Base-by-base conservation (phyloP, 305 asterid genomes). In the Fraxinus latifolia region DNA sequence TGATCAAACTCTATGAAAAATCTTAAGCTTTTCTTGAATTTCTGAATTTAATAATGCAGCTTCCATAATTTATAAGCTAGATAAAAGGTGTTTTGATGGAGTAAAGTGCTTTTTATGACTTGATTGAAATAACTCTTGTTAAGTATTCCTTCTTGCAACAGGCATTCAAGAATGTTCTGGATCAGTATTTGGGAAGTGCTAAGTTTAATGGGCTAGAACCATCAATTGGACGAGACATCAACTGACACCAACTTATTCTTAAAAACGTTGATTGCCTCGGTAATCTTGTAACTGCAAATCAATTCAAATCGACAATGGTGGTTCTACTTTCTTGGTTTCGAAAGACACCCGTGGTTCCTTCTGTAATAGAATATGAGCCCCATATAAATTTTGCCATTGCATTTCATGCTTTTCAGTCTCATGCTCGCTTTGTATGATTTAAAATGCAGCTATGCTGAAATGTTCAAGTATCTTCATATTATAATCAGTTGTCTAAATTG, bases 91-190 rank as follows among this genome's bases (percentile, higher is more conserved):
- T 34, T 74, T 68, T 50, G 42, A 74, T 29, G 23, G 67, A 39
- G 14, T 73, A 47, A 47, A 60, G 19, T 4, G 60, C 79, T 42
- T 79, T 83, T 72, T 50, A 68, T 76, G 39, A 67, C 75, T 60
- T 47, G 77, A 9, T 23, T 74, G 58, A 78, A 77, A 27, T n/a
- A 21, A 23, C 42, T 32, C 47, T 79, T 76, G 80, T 74, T 75
- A 68, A 11, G 31, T 77, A 68, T 74, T 89, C 83, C 84, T 86
- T 89, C 78, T 79, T 71, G 78, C 76, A 21, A 81, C 96, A 96
- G 99, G 98, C 96, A 80, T 95, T 90, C 91, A 90, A 90, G 86
- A 91, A 92, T 84, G 97, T 92, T 85, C 88, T 93, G 82, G 94
- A 85, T 81, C 92, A 88, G 82, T 89, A 90, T 87, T 80, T 95